These are phyloP conservation scores for Fraxinus paxiana DNA, from an alignment of 305 asterid genomes.

Conservation along the genomic window DNA sequence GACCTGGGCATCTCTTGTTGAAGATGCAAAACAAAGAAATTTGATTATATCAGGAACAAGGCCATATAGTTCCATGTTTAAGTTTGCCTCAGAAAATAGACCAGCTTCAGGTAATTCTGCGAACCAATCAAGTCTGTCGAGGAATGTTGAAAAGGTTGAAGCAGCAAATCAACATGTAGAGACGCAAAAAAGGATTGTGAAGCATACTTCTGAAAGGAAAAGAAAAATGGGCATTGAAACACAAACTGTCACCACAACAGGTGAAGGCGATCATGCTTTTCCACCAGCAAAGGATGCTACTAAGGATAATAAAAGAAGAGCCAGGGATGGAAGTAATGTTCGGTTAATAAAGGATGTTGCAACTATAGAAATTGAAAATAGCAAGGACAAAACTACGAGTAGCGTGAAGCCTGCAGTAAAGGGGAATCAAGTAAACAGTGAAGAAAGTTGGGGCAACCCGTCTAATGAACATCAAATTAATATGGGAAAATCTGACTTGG, in stretches of 20 bases:
- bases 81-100: constrained; percentile 28
- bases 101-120: constrained; percentile 35
- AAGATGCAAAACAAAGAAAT: constrained; percentile 70
- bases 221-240: constrained; percentile 34
- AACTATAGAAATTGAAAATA: constrained; percentile 30
- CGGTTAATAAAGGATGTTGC: constrained; percentile 28
- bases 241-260: constrained; percentile 21
- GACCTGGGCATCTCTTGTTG: constrained; percentile 84
- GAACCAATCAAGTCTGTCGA: constrained; percentile 33
- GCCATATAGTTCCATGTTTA: constrained; percentile 62
- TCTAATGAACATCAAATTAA: constrained; percentile 31
- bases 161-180: constrained; percentile 25
- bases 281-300: constrained; percentile 29
- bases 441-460: constrained; percentile 23
- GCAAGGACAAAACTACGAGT: constrained; percentile 26
- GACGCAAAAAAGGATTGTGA: constrained; percentile 29
- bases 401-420: constrained; percentile 25
- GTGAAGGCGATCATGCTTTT: constrained; percentile 28
- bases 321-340: constrained; percentile 30
- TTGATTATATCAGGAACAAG: constrained; percentile 56
- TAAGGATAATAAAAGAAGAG: constrained; percentile 33
- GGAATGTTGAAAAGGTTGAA: constrained; percentile 36
- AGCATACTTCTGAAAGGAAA: constrained; percentile 43
- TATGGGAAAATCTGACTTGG: constrained; percentile 24
- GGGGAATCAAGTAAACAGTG: constrained; percentile 33